Evolutionary conservation across 2,329 filamentous ascomycete genomes (phyloP).

Genomic region (Helicocarpus griseus): DNA sequence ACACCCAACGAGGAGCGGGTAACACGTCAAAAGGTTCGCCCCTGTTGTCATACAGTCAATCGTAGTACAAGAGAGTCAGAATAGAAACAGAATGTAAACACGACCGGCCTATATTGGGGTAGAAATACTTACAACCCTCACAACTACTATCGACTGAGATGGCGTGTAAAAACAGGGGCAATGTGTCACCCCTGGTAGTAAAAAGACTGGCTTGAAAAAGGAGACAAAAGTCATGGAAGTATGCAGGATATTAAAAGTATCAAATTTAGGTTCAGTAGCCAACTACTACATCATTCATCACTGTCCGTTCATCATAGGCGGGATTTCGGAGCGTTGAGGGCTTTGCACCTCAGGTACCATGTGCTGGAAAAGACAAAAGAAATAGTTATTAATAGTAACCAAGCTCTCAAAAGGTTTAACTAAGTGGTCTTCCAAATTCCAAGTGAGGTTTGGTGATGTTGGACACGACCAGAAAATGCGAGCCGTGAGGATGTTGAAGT

Average conservation of each 20-base stretch:
- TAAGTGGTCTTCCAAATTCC: neutral
- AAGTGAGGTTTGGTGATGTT: neutral
- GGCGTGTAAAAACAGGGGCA: neutral
- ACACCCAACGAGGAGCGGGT: neutral
- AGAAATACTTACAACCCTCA: neutral
- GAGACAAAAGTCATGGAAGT: too few species aligned
- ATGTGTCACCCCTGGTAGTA: neutral
- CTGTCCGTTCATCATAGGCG: too few species aligned
- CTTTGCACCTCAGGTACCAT: too few species aligned
- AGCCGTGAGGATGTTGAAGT: neutral
- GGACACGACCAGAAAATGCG: neutral
- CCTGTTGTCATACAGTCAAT: slow-evolving; percentile 2
- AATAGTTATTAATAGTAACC: neutral
- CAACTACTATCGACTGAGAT: neutral
- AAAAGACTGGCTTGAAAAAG: neutral
- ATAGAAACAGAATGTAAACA: neutral
- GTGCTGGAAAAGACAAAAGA: too few species aligned
- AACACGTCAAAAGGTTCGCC: slow-evolving; percentile 1
- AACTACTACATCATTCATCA: too few species aligned
- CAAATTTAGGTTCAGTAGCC: neutral
- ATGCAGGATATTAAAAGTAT: neutral
- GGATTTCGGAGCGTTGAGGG: neutral
- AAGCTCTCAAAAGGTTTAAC: neutral
- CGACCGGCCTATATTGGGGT: neutral
- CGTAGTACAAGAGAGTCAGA: neutral